Evolutionary conservation across 164 flowering plant genomes (phyloP), one percentile per base, ranked within the genome.

Genomic region (Aristolochia californica): DNA sequence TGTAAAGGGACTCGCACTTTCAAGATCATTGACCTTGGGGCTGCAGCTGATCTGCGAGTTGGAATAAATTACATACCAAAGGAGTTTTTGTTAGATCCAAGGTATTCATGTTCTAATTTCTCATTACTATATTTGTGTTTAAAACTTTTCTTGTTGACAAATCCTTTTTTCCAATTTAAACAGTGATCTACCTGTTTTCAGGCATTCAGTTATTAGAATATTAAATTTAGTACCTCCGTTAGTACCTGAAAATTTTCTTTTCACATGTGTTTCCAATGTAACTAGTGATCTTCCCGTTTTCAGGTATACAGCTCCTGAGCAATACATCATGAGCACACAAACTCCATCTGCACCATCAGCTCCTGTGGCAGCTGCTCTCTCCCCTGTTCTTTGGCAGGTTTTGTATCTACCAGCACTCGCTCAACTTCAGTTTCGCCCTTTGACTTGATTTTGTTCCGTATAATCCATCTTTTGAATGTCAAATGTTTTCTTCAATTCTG

Each of bases 291-390:
- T n/a, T 17, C 5, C 59, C 45, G 24, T 22, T 61, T 60, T 55
- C 70, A 89, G 99, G 64, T 93, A 93, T 77, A 74, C 99, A 45
- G 99, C 99, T 61, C 97, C 99, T 1, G 99, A 93, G 77, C 99
- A 93, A 67, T 93, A 93, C 69, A 93, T 93, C 59, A 89, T 93
- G 99, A 93, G 99, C 79, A 93, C 99, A 28, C 99, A 93, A 68
- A 93, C 99, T 56, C 97, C 97, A 52, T 87, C 97, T 56, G 99
- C 97, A 25, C 96, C 97, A 50, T 93, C 99, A 12, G 96, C 88
- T 53, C 97, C 97, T 2, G 96, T 93, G 21, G 97, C 99, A 45
- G 58, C 97, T 64, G 96, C 88, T 63, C 88, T 93, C 58, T 93
- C 99, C 40, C 99, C 97, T 14, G 99, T 93, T 49, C 75, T 93